Conservation (phyloP, 2,329 filamentous ascomycete genomes). For the Drechslerella dactyloides region DNA sequence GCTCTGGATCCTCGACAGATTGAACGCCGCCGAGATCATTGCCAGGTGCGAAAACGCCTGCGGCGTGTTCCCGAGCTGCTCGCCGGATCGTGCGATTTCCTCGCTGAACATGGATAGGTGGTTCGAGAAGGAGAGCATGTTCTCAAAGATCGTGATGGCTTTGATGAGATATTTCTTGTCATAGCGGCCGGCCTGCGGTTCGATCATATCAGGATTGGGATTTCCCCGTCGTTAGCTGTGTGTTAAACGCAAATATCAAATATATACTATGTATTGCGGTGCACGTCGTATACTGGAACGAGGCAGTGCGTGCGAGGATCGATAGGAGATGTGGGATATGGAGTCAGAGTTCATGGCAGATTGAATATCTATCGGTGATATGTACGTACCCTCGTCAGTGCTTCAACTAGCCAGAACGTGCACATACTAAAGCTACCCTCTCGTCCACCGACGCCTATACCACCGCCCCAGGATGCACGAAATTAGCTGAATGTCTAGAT, state of each 20-base stretch:
- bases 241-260: too few relatives aligned
- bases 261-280: too few relatives aligned
- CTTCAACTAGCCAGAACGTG: constrained; percentile 82
- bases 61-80: constrained; percentile 79
- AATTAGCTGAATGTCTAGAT: constrained; percentile 50
- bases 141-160: constrained; percentile 75
- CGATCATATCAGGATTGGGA: constrained; percentile 6
- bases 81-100: constrained; percentile 75
- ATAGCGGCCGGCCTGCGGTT: constrained; percentile 58
- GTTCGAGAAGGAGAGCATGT: constrained; percentile 77
- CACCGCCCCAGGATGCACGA: constrained; percentile 38
- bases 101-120: constrained; percentile 80
- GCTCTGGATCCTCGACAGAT: constrained; percentile 65
- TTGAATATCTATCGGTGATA: neutral
- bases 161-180: constrained; percentile 69
- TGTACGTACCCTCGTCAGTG: constrained; percentile 70
- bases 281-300: neutral
- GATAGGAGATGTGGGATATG: neutral
- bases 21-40: constrained; percentile 77
- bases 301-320: too few relatives aligned
- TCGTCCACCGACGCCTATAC: constrained; percentile 71
- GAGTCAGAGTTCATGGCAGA: neutral
- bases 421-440: constrained; percentile 83
- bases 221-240: too few relatives aligned
- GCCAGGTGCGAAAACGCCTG: constrained; percentile 80